Base-by-base conservation (phyloP, 495 filamentous ascomycete species). In the Neurospora discreta region DNA sequence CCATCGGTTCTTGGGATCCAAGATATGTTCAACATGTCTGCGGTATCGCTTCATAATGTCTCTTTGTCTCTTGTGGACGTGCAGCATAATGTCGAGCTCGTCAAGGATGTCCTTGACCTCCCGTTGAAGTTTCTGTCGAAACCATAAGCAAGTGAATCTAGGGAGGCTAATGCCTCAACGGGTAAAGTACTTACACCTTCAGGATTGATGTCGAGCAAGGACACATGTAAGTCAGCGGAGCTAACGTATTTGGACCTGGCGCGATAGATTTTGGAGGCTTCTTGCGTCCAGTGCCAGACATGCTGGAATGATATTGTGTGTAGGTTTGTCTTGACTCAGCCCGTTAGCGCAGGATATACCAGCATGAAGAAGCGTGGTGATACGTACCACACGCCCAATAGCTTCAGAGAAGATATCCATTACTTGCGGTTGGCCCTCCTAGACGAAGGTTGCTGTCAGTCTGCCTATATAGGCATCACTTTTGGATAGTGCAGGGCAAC, bases 91-190 rank as follows among this genome's bases (percentile, higher is more conserved):
- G 73, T 91, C 87, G 23, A 93, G 80, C 77, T 93, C 90, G 60
- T 92, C 90, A 15, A 89, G 83, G 72, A 93, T 90, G 74, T 93
- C 90, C 75, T 92, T 91, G 3, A 87, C 82, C 73, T 93, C 90
- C 0, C 85, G 80, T 3, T 91, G 84, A 0, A 92, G 81, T 70
- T 86, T 82, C 44, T 52, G 5, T 52, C 20, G 1, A 0, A 13
- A 52, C 1, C 6, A 10, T 52, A 13, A 52, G 20, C 5, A 52
- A 6, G 20, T 13, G 1, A n/a, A 2, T 11, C 6, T 23, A 3
- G 1, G 2, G 20, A 52, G 20, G n/a, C 2, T 5, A 52, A 23
- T 52, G 5, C 44, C 3, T 23, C 4, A 1, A 23, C 1, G 20
- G 13, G 44, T 23, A 23, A 20, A 0, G 4, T 23, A 52, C 44